Percentiles rank a stretch among this genome's conserved stretches.
These are phyloP conservation scores for Paracoccidioides lutzii DNA, from an alignment of 2,329 filamentous ascomycete species.

Conservation along the genomic window DNA sequence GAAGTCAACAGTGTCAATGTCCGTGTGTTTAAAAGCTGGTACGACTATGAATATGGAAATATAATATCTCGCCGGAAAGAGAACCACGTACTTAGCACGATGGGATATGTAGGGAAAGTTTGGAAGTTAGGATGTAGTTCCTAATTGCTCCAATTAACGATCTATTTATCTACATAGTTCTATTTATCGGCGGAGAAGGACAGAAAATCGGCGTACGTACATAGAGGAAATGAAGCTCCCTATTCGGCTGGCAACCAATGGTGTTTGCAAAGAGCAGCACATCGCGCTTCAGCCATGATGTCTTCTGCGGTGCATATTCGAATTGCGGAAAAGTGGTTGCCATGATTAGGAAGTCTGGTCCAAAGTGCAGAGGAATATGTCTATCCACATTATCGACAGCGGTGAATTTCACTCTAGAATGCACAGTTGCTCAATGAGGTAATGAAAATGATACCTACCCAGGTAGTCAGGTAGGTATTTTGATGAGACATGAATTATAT, in stretches of 20 bases:
- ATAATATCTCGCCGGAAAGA: constrained; percentile 14
- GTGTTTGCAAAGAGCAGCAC: constrained; percentile 77
- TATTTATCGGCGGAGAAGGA: neutral
- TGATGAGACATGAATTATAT: no score
- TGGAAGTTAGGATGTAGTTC: constrained; percentile 77
- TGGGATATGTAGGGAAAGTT: constrained; percentile 81
- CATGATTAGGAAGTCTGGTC: neutral
- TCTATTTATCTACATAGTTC: neutral
- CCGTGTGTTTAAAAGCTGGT: constrained; percentile 61
- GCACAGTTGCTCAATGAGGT: no score
- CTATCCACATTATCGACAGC: no score
- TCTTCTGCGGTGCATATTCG: constrained; percentile 27
- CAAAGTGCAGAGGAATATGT: no score
- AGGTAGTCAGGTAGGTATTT: no score
- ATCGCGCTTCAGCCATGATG: constrained; percentile 70
- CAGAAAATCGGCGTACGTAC: constrained; percentile 45
- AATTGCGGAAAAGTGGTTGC: constrained; percentile 1
- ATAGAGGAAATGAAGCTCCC: constrained; percentile 87
- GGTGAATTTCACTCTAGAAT: no score
- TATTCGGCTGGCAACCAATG: constrained; percentile 59
- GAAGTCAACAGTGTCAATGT: constrained; percentile 69
- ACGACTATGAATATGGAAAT: neutral
- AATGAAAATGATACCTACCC: no score
- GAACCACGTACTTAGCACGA: constrained; percentile 53
- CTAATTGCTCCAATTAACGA: constrained; percentile 29